Evolutionary conservation across 2,329 filamentous ascomycete species (phyloP).

Genomic region (Magnaporthales sp.): DNA sequence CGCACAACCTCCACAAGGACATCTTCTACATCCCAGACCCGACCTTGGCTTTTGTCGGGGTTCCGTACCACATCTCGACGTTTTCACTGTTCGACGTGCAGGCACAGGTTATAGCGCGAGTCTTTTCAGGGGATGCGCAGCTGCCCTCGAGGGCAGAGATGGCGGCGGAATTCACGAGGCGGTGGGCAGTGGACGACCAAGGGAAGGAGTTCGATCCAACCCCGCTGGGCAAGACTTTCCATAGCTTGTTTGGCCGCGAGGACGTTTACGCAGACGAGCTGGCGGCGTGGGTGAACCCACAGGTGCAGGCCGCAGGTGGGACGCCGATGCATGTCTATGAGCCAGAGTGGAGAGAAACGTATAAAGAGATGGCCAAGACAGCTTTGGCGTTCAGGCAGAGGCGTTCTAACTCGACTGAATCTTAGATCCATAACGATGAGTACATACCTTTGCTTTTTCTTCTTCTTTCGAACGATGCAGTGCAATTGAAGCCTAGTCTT

Average conservation of each 20-base stretch:
- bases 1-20: slow-evolving; percentile 61
- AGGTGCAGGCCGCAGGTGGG: slow-evolving; percentile 8
- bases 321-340: neutral
- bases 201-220: neutral
- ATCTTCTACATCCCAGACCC: slow-evolving; percentile 65
- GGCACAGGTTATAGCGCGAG: slow-evolving; percentile 49
- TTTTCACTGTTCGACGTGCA: slow-evolving; percentile 66
- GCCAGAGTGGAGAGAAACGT: neutral
- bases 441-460: neutral
- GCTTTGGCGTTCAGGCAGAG: neutral
- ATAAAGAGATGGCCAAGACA: neutral
- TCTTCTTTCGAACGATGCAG: no score
- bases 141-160: slow-evolving; percentile 35
- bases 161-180: slow-evolving; percentile 23
- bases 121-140: slow-evolving; percentile 39
- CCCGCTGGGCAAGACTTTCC: neutral
- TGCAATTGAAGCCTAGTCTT: no score
- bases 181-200: neutral
- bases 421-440: neutral
- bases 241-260: slow-evolving; percentile 2
- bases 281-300: slow-evolving; percentile 12
- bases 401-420: neutral
- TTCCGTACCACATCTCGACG: slow-evolving; percentile 57
- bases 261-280: neutral
- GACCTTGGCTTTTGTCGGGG: slow-evolving; percentile 53